Evolutionary conservation across 2,329 filamentous ascomycete species (phyloP), one percentile per base, ranked within the genome.

Genomic region (Ophiocordyceps unilateralis): DNA sequence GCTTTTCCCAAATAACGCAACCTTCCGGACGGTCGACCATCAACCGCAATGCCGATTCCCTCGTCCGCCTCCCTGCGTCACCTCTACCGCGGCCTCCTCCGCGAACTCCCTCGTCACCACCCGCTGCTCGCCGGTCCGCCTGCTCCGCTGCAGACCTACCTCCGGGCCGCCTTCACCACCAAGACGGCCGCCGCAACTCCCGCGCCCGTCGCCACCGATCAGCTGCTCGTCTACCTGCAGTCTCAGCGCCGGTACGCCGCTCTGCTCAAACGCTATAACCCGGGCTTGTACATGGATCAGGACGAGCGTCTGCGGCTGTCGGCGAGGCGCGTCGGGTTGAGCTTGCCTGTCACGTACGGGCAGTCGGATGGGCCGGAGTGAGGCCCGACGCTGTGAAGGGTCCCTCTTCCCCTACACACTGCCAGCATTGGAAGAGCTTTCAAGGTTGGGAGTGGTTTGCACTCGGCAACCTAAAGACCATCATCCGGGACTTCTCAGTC

Each of bases 201-300:
- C 46, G 43, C 58, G 55, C 50, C 54, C 49, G 52, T 53, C 47
- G 40, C 47, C 24, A 81, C 77, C n/a, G 76, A 85, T 49, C 86
- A 96, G 60, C 77, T 86, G 50, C 63, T 87, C 22, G 72, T 77
- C 45, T 96, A 94, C 58, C 70, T 91, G 19, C 76, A 76, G 52
- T 81, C 88, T n/a, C 91, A 98, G 67, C 71, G 88, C 42, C 75
- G 76, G 57, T 95, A 96, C 59, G 73, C 76, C 22, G 80, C 76
- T 15, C 65, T 96, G 38, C 60, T 96, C 32, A 88, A 95, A 63
- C 73, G 88, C 52, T 96, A 98, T 64, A 96, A 96, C 60, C 87
- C 87, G 0, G 87, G 88, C 17, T 85, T 93, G 77, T 75, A 76
- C 50, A 84, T 94, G 81, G 77, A 82, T 50, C 81, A 78, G 58